Evolutionary conservation across 257 asterid species (phyloP), one percentile per base, ranked within the genome.

Genomic region (Penstemon davidsonii): DNA sequence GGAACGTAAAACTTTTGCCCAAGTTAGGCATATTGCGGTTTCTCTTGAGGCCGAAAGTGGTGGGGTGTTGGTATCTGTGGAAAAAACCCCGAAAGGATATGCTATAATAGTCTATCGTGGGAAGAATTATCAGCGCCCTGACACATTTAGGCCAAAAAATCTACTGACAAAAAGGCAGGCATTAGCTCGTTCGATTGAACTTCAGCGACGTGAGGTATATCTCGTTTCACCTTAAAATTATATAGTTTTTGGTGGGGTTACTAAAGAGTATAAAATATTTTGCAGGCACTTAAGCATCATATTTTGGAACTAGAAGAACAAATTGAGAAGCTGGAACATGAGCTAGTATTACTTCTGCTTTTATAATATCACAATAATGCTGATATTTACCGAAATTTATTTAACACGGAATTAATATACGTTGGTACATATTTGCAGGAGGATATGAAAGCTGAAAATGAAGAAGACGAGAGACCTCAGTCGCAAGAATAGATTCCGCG

Each of bases 11-110:
- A 81, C 80, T 36, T 63, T 77, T 67, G 64, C 92, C 13, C 97
- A 82, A 73, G 95, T 90, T 43, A 85, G 77, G 82, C 97, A 93
- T 74, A 77, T 88, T 72, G 97, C 99, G 8, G 62, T 90, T 52
- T 77, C 84, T 3, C 87, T 90, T 41, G 99, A 93, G 85, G 90
- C 97, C 6, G 99, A 93, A 78, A 90, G 97, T 71, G 96, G 99
- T 70, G 97, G 97, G 60, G 84, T 90, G 39, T 82, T 93, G 79
- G 96, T 93, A 18, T 81, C 96, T 55, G 83, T 90, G 25, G 97
- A 93, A 1, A 93, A 69, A 81, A 84, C 90, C 41, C 55, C 71
- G 15, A 84, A 85, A 76, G 99, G 99, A 38, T 72, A 84, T 72
- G 92, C 72, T 42, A 85, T 93, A 47, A 78, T 90, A 49, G 75